phyloP scores from a whole-genome alignment of 2,329 filamentous ascomycete genomes.

The Beauveria australis region DNA sequence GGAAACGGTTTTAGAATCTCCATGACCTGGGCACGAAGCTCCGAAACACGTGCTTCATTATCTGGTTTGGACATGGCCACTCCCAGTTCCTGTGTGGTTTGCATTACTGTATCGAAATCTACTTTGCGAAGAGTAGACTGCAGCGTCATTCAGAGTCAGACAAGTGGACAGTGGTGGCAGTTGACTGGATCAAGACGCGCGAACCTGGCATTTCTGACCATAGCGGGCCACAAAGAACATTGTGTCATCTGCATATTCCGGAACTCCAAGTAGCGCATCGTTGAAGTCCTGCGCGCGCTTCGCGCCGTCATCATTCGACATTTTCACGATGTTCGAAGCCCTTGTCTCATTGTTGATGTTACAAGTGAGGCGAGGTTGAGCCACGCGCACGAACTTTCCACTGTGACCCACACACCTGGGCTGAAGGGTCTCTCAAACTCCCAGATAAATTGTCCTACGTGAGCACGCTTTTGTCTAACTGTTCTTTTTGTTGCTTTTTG shows the following conservation, averaged over 20 bases:
- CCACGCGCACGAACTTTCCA: neutral
- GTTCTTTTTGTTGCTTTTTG: neutral
- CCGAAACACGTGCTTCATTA: constrained; percentile 12
- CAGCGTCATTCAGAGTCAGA: neutral
- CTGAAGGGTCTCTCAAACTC: neutral
- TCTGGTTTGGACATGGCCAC: constrained; percentile 13
- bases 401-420: neutral
- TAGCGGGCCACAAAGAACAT: constrained; percentile 23
- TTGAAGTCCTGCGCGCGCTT: constrained; percentile 21
- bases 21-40: constrained; percentile 17
- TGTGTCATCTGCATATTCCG: constrained; percentile 23
- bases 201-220: constrained; percentile 18
- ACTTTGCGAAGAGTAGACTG: constrained; percentile 18
- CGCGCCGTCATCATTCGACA: constrained; percentile 12
- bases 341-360: neutral
- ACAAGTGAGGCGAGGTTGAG: neutral
- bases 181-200: neutral
- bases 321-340: neutral
- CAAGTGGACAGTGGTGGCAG: neutral
- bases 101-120: constrained; percentile 20
- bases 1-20: constrained; percentile 20
- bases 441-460: neutral
- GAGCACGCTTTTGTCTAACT: neutral
- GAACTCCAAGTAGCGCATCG: constrained; percentile 19
- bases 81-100: constrained; percentile 13